A percentile compares a stretch with the other conserved stretches of the same genome.
phyloP scores from a whole-genome alignment of 2,329 filamentous ascomycete species.

The Aspergillus sp. region DNA sequence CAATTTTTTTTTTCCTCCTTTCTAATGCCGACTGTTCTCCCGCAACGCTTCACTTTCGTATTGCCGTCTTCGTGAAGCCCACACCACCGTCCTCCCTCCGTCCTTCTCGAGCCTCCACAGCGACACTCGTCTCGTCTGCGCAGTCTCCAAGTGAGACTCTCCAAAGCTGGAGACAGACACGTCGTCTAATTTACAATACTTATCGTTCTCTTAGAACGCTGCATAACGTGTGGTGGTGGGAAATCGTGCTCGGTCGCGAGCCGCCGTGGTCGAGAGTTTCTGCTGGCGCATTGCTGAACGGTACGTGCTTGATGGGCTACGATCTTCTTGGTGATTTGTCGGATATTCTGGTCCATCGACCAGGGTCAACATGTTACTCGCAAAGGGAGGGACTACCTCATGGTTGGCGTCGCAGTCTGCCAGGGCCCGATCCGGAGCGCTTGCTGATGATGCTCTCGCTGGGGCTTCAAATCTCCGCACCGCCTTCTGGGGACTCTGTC shows the following conservation, averaged over 20 bases:
- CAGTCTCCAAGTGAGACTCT: constrained; percentile 2
- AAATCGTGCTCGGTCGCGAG: constrained; percentile 29
- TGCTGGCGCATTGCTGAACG: constrained; percentile 33
- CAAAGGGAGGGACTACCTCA: constrained; percentile 5
- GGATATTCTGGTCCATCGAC: constrained; percentile 2
- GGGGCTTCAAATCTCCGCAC: constrained; percentile 35
- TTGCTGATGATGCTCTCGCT: constrained; percentile 22
- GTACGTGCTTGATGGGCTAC: constrained; percentile 24
- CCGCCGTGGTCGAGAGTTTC: constrained; percentile 21
- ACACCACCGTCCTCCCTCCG: constrained; percentile 16
- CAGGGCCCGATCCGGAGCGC: constrained; percentile 16
- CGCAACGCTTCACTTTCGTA: constrained; percentile 26
- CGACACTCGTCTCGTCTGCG: constrained; percentile 12
- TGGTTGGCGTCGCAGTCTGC: constrained; percentile 15
- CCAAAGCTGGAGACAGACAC: not conserved
- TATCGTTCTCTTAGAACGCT: not conserved
- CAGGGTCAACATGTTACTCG: not conserved
- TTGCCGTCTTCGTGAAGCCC: constrained; percentile 28
- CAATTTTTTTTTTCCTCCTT: constrained; percentile 5
- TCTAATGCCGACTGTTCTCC: constrained; percentile 28
- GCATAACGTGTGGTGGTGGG: constrained; percentile 12
- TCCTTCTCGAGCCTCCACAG: not conserved
- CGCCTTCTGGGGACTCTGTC: constrained; percentile 27
- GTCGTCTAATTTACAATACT: not conserved
- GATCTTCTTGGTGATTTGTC: constrained; percentile 5